Base-by-base conservation (phyloP, 305 asterid species). In the Fraxinus sp. region DNA sequence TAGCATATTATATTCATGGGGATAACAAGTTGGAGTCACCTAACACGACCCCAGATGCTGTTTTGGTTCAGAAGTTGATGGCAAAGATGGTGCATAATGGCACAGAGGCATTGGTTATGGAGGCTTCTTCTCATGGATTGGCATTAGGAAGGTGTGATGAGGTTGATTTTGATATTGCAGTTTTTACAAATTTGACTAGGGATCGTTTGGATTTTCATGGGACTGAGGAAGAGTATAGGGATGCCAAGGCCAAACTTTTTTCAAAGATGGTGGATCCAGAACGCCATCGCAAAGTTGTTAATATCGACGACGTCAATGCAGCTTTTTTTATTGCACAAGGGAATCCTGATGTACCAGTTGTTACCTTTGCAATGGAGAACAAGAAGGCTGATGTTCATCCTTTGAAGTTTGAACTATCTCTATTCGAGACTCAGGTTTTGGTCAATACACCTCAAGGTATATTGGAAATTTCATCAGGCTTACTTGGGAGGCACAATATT, bases 51-150 rank as follows among this genome's bases (percentile, higher is more conserved):
- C 90, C 94, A 0, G 98, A 96, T 85, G 88, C 95, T 24, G 97
- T 93, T 87, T 83, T 83, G 81, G 87, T 93, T 81, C 99, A 96
- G 90, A 96, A 90, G 85, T 75, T 93, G 86, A 94, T 95, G 95
- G 98, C 98, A 0, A 94, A 92, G 87, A 96, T 96, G 98, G 89
- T 86, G 82, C 92, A 92, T 80, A 96, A 96, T 79, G 99, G 99
- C 79, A 90, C 98, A 0, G 99, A 96, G 81, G 97, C 99, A 13
- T 68, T 94, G 87, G 97, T 96, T 33, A 92, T 94, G 98, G 99
- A 95, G 85, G 92, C 95, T 82, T 92, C 97, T 77, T 89, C 97
- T 55, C 89, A 83, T 52, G 97, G 86, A 39, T 80, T 93, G 88
- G 91, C 89, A 18, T 83, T 83, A 77, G 97, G 95, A 83, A 90